Evolutionary conservation across 2,329 filamentous ascomycete genomes (phyloP), one percentile per base, ranked within the genome.

Genomic region (Monilinia vaccinii-corymbosi): DNA sequence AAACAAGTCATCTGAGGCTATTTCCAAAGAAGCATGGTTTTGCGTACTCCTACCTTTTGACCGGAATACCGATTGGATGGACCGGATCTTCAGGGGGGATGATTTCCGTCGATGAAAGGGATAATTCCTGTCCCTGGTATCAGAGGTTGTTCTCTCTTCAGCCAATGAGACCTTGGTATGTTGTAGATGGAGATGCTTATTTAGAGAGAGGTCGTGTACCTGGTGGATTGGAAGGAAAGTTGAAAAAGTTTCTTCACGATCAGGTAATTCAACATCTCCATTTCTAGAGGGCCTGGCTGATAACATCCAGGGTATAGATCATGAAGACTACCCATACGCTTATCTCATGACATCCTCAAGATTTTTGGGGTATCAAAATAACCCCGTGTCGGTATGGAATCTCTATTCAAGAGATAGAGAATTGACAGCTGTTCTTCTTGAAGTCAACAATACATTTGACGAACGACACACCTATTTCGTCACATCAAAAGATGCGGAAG

Each of bases 351-450:
- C 88, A 2, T 85, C 86, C 4, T 82, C 87, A 6, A 79, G 79
- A 34, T 86, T 90, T 62, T 71, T 89, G 7, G 84, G 85, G 3
- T 88, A 88, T 68, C 81, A 82, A 25, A 90, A 89, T 73, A 91
- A 90, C 66, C 87, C 87, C 0, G 85, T 88, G 3, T 91, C 87
- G 0, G 88, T 91, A 67, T 92, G 88, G 86, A 90, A 91, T 65
- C 78, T 92, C 2, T 91, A 92, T 70, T 80, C 83, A 14, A 65
- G 73, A 0, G 72, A 81, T 10, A 79, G 79, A 60, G 72, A 78
- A 7, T 75, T 91, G 16, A 79, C 77, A 28, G 84, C 83, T 59
- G 83, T 90, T 73, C 77, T 92, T 1, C 69, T 89, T 1, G 88
- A 92, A 70, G 85, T 91, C 49, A 89, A 89, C 72, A 91, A 91